Conservation (phyloP, 148 eudicot genomes). For the Amaranthus hypochondriacus region DNA sequence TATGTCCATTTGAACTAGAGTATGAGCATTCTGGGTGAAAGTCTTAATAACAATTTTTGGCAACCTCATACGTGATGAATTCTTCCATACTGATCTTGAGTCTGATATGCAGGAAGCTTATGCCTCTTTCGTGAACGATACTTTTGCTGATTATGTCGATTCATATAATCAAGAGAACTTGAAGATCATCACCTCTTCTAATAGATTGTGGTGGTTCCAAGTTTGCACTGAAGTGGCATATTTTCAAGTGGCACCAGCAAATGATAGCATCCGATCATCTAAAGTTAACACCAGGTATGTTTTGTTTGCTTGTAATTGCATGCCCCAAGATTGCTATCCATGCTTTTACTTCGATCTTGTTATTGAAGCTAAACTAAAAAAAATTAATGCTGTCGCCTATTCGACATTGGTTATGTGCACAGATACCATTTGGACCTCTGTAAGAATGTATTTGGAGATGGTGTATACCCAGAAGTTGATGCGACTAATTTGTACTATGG, state of each 20-base stretch:
- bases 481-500: slow-evolving; percentile 93
- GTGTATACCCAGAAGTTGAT: slow-evolving; percentile 79
- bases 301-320: slow-evolving; percentile 5
- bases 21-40: too few species aligned
- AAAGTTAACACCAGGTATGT: slow-evolving; percentile 66
- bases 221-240: slow-evolving; percentile 99
- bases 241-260: slow-evolving; percentile 95
- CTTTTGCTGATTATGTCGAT: slow-evolving; percentile 45
- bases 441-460: slow-evolving; percentile 91
- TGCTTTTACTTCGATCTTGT: neutral
- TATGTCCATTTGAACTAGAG: too few species aligned
- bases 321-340: neutral
- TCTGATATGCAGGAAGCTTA: slow-evolving; percentile 62
- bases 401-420: slow-evolving; percentile 25
- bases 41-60: too few species aligned
- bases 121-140: slow-evolving; percentile 73
- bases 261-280: slow-evolving; percentile 87
- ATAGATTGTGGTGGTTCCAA: slow-evolving; percentile 99
- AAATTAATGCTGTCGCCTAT: neutral
- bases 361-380: neutral
- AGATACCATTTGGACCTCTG: slow-evolving; percentile 99
- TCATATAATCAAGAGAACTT: slow-evolving; percentile 66
- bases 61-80: too few species aligned
- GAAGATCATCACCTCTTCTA: slow-evolving; percentile 49
- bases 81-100: slow-evolving; percentile 9